Evolutionary conservation across 208 protist species (phyloP).

Genomic region (Crithidia expoeki): DNA sequence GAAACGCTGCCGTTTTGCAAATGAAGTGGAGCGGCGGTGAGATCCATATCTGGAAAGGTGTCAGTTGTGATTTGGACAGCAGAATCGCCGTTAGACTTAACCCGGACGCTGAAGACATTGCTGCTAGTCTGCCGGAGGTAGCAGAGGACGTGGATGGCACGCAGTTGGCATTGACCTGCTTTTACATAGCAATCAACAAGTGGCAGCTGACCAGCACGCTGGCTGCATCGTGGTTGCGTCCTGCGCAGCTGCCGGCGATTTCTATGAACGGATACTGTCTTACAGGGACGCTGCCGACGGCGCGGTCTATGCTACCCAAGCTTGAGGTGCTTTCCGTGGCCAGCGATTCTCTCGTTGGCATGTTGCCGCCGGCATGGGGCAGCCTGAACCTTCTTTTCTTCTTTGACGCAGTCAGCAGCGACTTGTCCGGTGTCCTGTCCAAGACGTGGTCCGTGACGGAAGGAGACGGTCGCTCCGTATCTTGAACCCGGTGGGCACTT

Average conservation of each 20-base stretch:
- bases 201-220: neutral
- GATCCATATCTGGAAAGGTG: neutral
- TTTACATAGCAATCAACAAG: neutral
- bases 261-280: neutral
- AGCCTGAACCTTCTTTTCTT: neutral
- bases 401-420: neutral
- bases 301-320: neutral
- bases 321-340: neutral
- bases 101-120: neutral
- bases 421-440: neutral
- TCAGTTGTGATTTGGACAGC: neutral
- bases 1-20: neutral
- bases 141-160: neutral
- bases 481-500: too few relatives aligned
- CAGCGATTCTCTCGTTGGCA: conserved; percentile 11
- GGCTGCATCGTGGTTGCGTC: neutral
- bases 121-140: conserved; percentile 1
- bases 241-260: neutral
- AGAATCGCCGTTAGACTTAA: neutral
- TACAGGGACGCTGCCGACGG: neutral
- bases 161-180: neutral
- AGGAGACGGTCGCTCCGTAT: too few relatives aligned
- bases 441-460: conserved; percentile 1
- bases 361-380: conserved; percentile 5
- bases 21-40: neutral